A percentile compares a stretch with the other conserved stretches of the same genome.
Evolutionary conservation across 2,329 filamentous ascomycete genomes (phyloP).

Genomic region (Epichloe sylvatica): DNA sequence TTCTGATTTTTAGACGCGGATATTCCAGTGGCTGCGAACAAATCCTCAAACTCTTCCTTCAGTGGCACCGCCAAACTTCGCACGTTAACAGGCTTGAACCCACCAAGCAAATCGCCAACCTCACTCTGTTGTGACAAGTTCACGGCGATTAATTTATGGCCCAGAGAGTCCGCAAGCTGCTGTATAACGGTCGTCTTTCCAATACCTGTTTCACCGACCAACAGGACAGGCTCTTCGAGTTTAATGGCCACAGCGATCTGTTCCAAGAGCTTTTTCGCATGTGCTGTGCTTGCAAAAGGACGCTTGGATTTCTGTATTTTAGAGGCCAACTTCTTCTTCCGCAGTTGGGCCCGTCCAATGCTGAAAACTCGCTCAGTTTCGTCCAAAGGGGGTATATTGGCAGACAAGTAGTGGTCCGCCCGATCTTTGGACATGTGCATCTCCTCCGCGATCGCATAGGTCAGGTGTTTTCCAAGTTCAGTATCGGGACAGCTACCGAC

Average conservation of each 20-base stretch:
- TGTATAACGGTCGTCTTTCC: constrained; percentile 96
- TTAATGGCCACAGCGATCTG: constrained; percentile 74
- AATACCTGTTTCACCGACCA: constrained; percentile 98
- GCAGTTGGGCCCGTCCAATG: constrained; percentile 53
- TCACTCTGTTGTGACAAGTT: constrained; percentile 98
- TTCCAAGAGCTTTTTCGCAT: constrained; percentile 74
- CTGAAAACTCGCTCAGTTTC: constrained; percentile 42
- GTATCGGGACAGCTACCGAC: constrained; percentile 62
- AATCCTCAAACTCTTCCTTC: constrained; percentile 83
- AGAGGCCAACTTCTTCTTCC: constrained; percentile 39
- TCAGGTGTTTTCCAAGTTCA: constrained; percentile 44
- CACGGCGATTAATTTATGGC: constrained; percentile 78
- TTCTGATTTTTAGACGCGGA: constrained; percentile 76
- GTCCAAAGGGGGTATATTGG: constrained; percentile 57
- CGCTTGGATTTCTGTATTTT: constrained; percentile 38
- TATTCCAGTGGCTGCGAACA: constrained; percentile 75
- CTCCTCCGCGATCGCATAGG: constrained; percentile 64
- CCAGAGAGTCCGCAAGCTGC: constrained; percentile 70
- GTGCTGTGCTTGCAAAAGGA: constrained; percentile 77
- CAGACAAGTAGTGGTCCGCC: constrained; percentile 60
- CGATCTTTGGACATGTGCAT: constrained; percentile 77
- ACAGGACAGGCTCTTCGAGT: constrained; percentile 72
- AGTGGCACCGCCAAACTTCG: constrained; percentile 76
- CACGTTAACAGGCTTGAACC: constrained; percentile 90
- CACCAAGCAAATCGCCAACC: constrained; percentile 85